Base-by-base conservation (phyloP, 2,329 filamentous ascomycete species). In the Neoscytalidium dimidiatum region DNA sequence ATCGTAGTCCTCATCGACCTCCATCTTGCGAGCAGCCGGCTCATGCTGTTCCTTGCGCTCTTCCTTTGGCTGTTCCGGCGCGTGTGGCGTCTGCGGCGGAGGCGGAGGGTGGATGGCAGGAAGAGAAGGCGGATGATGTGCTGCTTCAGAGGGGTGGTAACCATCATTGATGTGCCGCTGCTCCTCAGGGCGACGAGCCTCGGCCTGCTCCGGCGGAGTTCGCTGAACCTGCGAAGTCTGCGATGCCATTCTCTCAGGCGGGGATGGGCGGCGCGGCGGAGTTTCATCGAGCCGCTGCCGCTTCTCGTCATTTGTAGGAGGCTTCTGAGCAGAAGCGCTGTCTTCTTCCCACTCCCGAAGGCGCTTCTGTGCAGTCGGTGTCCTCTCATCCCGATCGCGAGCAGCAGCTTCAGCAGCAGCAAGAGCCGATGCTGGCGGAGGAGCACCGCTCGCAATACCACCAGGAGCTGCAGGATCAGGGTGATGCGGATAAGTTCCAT, bases 1-100 rank as follows among this genome's bases (percentile, higher is more conserved):
- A 75, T 98, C 94, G 72, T 99, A 98, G 75, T 98, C 91, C 76
- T 99, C 95, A 70, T 99, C 94, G 21, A 98, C 92, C 6, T 98
- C 94, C 88, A 99, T 96, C 78, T 96, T 96, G 23, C 95, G 86
- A 21, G 93, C 92, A 35, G 95, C 93, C 62, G 93, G 92, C 79
- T 98, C 94, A 65, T 88, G 89, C 61, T 79, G 77, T 65, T 79
- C 75, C 8, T 77, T 75, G 38, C 79, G 77, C 68, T 82, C 80
- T 66, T 81, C 78, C 63, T 80, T 79, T 67, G 78, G 73, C 66
- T 77, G 75, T 61, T 85, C 82, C 49, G 84, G 79, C 75, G 85
- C 83, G n/a, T 85, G 83, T 29, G 84, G 82, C 64, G 86, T 71
- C 19, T 64, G 63, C 26, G 63, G 53, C 9, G 52, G 63, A 6